A percentile compares a stretch with the other conserved stretches of the same genome.
phyloP scores from a whole-genome alignment of 768 basidiomycete species.

The Hirschioporus abietinus region DNA sequence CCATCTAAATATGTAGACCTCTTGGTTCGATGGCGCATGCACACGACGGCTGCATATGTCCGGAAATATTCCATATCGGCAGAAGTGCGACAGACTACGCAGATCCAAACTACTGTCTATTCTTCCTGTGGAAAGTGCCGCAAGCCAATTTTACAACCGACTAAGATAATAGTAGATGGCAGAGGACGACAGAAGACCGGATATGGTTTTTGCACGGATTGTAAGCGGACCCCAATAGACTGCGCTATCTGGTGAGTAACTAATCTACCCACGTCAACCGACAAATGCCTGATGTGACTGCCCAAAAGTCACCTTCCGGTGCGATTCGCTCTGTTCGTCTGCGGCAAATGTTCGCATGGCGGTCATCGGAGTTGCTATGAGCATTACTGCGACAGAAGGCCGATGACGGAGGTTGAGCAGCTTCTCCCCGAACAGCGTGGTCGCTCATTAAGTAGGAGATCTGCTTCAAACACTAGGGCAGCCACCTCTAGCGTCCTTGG shows the following conservation, averaged over 20 bases:
- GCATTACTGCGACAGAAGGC: conserved; percentile 55
- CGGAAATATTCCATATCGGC: conserved; percentile 56
- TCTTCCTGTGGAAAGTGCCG: conserved; percentile 64
- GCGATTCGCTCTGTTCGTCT: conserved; percentile 62
- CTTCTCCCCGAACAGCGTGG: conserved; percentile 3
- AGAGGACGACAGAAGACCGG: conserved; percentile 30
- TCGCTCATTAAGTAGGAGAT: background rate
- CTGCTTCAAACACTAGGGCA: background rate
- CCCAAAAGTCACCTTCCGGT: conserved; percentile 68
- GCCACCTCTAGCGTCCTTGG: conserved; percentile 1
- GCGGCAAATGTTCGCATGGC: conserved; percentile 73
- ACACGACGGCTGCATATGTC: conserved; percentile 67
- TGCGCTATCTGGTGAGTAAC: conserved; percentile 71
- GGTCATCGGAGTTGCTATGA: conserved; percentile 79
- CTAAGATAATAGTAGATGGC: background rate
- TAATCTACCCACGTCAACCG: background rate
- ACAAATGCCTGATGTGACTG: conserved; percentile 8
- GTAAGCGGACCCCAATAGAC: conserved; percentile 37
- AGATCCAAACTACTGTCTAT: conserved; percentile 72
- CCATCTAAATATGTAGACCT: conserved; percentile 41
- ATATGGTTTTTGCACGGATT: conserved; percentile 53
- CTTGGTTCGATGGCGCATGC: conserved; percentile 54
- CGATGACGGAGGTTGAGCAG: conserved; percentile 25
- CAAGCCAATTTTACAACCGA: conserved; percentile 49
- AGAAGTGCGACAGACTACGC: conserved; percentile 47